phyloP scores from a whole-genome alignment of 352 stramenopile species.

The Globisporangium solare region DNA sequence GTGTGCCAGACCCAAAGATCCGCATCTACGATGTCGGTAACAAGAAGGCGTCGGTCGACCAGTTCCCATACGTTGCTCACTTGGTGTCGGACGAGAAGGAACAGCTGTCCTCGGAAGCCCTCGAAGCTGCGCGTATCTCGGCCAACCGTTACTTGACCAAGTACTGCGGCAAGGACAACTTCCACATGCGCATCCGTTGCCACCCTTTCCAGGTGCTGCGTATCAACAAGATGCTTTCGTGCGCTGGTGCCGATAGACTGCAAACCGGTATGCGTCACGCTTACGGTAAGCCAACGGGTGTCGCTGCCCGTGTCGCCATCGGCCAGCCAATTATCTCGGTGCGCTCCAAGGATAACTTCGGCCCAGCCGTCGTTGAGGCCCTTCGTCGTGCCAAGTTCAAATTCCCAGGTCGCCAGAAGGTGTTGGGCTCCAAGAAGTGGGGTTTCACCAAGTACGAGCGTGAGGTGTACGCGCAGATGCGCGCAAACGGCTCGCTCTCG shows the following conservation, averaged over 20 bases:
- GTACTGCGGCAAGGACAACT: slow-evolving; percentile 97
- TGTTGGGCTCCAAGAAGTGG: slow-evolving; percentile 99
- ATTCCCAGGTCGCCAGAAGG: slow-evolving; percentile 99
- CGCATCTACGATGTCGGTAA: slow-evolving; percentile 99
- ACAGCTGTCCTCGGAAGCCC: slow-evolving; percentile 95
- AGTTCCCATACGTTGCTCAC: slow-evolving; percentile 99
- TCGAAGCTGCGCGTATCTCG: slow-evolving; percentile 98
- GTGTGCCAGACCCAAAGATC: slow-evolving; percentile 97
- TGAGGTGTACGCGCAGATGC: slow-evolving; percentile 97
- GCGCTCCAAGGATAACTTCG: slow-evolving; percentile 94
- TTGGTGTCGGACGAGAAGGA: slow-evolving; percentile 93
- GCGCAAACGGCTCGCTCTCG: slow-evolving; percentile 90
- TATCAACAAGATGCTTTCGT: slow-evolving; percentile 99
- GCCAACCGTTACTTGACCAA: slow-evolving; percentile 99
- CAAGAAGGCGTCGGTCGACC: slow-evolving; percentile 97
- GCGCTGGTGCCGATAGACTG: slow-evolving; percentile 98
- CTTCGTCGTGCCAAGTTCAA: slow-evolving; percentile 99
- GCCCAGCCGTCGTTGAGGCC: slow-evolving; percentile 93
- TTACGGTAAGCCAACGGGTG: slow-evolving; percentile 98
- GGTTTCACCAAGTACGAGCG: slow-evolving; percentile 99
- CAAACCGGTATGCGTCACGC: slow-evolving; percentile 99
- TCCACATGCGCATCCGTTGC: slow-evolving; percentile 98
- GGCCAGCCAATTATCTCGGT: slow-evolving; percentile 98
- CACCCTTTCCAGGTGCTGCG: slow-evolving; percentile 99
- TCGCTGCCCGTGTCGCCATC: slow-evolving; percentile 98